phyloP scores from a whole-genome alignment of 805 yeast genomes.

The Starmerella apicola region DNA sequence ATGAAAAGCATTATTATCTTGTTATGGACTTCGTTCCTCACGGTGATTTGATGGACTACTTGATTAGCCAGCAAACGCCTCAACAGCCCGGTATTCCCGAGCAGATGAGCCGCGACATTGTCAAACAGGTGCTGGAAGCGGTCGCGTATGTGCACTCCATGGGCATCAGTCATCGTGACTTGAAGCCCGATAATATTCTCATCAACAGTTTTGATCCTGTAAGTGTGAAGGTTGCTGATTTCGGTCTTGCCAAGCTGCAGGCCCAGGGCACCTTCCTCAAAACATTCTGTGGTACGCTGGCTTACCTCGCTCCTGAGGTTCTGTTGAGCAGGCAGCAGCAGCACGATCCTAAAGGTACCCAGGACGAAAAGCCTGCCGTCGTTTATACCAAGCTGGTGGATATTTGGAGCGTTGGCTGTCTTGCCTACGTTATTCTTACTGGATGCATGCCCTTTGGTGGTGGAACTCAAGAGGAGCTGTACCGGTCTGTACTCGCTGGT shows the following conservation, averaged over 20 bases:
- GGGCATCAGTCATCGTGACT: slow-evolving; percentile 92
- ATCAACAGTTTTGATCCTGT: slow-evolving; percentile 88
- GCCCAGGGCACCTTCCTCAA: slow-evolving; percentile 78
- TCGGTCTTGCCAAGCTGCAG: slow-evolving; percentile 86
- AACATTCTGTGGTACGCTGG: slow-evolving; percentile 94
- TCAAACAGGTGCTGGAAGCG: slow-evolving; percentile 73
- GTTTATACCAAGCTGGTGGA: slow-evolving; percentile 78
- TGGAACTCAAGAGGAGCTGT: slow-evolving; percentile 73
- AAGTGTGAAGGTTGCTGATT: slow-evolving; percentile 83
- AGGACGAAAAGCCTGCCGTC: slow-evolving; percentile 20
- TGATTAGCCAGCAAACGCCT: slow-evolving; percentile 11
- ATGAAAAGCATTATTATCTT: slow-evolving; percentile 62
- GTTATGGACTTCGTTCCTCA: slow-evolving; percentile 96
- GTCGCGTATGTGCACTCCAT: slow-evolving; percentile 74
- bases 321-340: slow-evolving; percentile 26
- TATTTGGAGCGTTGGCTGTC: slow-evolving; percentile 95
- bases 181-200: slow-evolving; percentile 90
- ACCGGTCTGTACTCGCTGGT: slow-evolving; percentile 62
- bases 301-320: slow-evolving; percentile 95
- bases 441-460: slow-evolving; percentile 95
- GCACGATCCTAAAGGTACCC: background rate
- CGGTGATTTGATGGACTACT: slow-evolving; percentile 84
- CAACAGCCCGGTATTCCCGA: slow-evolving; percentile 48
- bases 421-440: slow-evolving; percentile 80
- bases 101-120: slow-evolving; percentile 74